Evolutionary conservation across 768 basidiomycete genomes (phyloP), one percentile per base, ranked within the genome.

Genomic region (Kwoniella shandongensis): DNA sequence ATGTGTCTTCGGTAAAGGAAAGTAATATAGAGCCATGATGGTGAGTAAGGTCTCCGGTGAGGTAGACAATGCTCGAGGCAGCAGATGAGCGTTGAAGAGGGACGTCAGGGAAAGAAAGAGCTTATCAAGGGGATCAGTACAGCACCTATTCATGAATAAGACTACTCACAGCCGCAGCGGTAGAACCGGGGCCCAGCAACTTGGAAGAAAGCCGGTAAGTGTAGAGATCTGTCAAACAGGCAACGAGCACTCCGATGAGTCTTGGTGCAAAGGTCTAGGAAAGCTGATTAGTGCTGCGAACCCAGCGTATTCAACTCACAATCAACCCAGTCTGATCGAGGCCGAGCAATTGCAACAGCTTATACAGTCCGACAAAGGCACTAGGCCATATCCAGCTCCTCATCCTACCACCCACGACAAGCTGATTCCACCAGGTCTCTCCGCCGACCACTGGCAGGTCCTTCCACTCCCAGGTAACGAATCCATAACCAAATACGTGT

Each of bases 381-480:
- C 84, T 81, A 17, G 93, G 91, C 76, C 91, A 94, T 17, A 72
- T n/a, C 75, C 75, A 76, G 1, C 69, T 55, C 48, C 75, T 65
- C 64, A 76, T 61, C 18, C 71, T 44, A 2, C 71, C 75, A 10
- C 56, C 62, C 1, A 39, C 64, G 0, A 20, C 77, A 47, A 81
- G 77, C 41, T 82, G 44, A 18, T 44, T 35, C 54, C 54, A 71
- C 36, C 59, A 69, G 8, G 35, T 6, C 0, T 1, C 5, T n/a
- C 22, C 39, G 0, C 29, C 25, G 8, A 26, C n/a, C 7, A 18
- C 45, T 1, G 69, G 66, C 29, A 66, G 52, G 44, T 68, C 64
- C 17, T 61, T 78, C 96, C 96, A 99, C 79, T 99, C 96, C 96
- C 96, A 99, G 22, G 93, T 97, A 39, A 91, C 80, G 64, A 86